Conservation (phyloP, 2,329 filamentous ascomycete species). For the Emericellopsis atlantica region DNA sequence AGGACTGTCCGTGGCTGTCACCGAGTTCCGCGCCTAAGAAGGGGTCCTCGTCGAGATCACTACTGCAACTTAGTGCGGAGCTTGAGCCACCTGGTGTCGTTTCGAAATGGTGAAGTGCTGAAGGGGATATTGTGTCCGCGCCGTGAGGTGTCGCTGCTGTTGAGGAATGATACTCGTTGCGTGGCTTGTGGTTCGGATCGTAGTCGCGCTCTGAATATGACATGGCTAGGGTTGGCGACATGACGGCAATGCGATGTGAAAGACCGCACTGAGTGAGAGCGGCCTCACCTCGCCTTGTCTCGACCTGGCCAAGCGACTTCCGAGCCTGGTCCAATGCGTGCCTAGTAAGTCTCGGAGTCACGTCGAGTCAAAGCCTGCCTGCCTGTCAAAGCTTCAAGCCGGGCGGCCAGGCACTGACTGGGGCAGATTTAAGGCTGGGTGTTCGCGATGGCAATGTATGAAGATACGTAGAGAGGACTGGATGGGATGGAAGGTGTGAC, state of each 20-base stretch:
- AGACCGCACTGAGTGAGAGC: not conserved
- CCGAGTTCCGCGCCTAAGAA: conserved; percentile 38
- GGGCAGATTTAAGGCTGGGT: no score
- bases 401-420: no score
- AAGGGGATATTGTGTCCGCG: conserved; percentile 5
- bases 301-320: not conserved
- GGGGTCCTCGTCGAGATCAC: conserved; percentile 34
- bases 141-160: conserved; percentile 16
- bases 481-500: no score
- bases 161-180: conserved; percentile 17
- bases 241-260: conserved; percentile 1
- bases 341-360: no score
- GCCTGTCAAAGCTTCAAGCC: no score
- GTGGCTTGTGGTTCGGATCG: conserved; percentile 1
- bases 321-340: no score
- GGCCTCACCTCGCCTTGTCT: not conserved
- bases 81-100: conserved; percentile 36
- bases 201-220: conserved; percentile 3
- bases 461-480: no score
- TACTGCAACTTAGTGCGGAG: conserved; percentile 30
- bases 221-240: conserved; percentile 1
- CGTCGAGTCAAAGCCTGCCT: no score
- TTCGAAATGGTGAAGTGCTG: conserved; percentile 12
- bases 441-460: no score
- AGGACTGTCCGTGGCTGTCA: conserved; percentile 25